phyloP scores from a whole-genome alignment of 2,329 filamentous ascomycete species.

The Raffaelea albimanens region DNA sequence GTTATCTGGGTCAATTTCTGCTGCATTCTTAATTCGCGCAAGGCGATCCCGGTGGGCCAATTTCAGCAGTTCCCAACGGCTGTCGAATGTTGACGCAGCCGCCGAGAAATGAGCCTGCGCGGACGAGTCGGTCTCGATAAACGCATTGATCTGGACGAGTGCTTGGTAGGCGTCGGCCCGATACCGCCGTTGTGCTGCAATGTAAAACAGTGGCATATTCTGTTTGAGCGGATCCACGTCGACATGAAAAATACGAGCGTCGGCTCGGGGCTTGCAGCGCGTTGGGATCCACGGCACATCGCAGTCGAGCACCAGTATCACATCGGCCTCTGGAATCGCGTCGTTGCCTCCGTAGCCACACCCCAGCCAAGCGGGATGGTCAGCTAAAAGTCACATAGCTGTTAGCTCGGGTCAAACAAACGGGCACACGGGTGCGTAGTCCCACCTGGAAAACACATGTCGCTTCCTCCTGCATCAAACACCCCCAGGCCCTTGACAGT shows the following conservation, averaged over 20 bases:
- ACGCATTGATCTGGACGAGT: conserved; percentile 58
- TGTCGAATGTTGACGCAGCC: conserved; percentile 24
- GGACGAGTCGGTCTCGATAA: conserved; percentile 48
- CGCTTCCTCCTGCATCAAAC: conserved; percentile 66
- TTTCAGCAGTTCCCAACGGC: too few species aligned
- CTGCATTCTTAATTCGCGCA: too few species aligned
- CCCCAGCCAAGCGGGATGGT: conserved; percentile 60
- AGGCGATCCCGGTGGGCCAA: too few species aligned
- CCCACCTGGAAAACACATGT: conserved; percentile 74
- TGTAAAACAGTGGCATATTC: conserved; percentile 65
- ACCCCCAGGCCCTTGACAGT: conserved; percentile 60
- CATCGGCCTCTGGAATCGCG: conserved; percentile 65
- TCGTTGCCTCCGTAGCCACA: conserved; percentile 67
- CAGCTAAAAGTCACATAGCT: too few species aligned
- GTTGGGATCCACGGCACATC: conserved; percentile 94
- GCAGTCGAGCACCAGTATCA: conserved; percentile 78
- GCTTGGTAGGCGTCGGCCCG: conserved; percentile 55
- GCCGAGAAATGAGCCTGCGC: too few species aligned
- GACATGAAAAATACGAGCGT: conserved; percentile 51
- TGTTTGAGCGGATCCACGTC: conserved; percentile 60
- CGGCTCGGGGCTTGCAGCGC: conserved; percentile 44
- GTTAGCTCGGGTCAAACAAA: too few species aligned
- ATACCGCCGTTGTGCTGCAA: conserved; percentile 56
- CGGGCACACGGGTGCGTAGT: too few species aligned
- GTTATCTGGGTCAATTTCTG: too few species aligned